A percentile compares a stretch with the other conserved stretches of the same genome.
Evolutionary conservation across 2,329 filamentous ascomycete genomes (phyloP).

Genomic region (Lithohypha guttulata): DNA sequence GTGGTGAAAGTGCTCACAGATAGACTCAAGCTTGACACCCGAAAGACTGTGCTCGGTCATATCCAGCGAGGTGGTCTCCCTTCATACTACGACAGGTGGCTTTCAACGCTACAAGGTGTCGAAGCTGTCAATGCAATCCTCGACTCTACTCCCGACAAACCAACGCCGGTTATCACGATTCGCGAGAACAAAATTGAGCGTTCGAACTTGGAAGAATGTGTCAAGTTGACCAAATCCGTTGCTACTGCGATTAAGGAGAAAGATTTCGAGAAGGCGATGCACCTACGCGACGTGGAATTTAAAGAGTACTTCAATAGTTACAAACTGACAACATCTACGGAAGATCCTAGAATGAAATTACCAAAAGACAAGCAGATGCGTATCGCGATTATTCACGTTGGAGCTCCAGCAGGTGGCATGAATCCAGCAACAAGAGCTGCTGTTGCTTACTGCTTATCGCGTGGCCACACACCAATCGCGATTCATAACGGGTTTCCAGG

Average conservation of each 20-base stretch:
- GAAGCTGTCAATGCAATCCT: conserved; percentile 88
- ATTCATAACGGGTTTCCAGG: conserved; percentile 97
- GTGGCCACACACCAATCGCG: conserved; percentile 84
- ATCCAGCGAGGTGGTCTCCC: conserved; percentile 92
- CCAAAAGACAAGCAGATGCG: conserved; percentile 73
- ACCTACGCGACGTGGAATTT: conserved; percentile 83
- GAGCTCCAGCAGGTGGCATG: conserved; percentile 94
- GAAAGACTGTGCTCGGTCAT: conserved; percentile 89
- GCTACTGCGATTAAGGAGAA: conserved; percentile 70
- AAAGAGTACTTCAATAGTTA: conserved; percentile 85
- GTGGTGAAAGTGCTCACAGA: conserved; percentile 83
- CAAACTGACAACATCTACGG: conserved; percentile 76
- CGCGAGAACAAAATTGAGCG: conserved; percentile 96
- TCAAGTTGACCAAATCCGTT: conserved; percentile 74
- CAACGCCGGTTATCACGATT: conserved; percentile 90
- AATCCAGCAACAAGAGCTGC: conserved; percentile 90
- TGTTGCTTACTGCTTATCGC: conserved; percentile 80
- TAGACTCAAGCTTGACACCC: conserved; percentile 73
- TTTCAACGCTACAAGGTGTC: conserved; percentile 84
- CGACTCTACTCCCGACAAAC: conserved; percentile 76
- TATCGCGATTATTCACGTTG: conserved; percentile 93
- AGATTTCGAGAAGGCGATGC: conserved; percentile 81
- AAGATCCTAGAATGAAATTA: conserved; percentile 57
- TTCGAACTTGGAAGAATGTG: conserved; percentile 79
- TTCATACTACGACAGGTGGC: conserved; percentile 87